Evolutionary conservation across 306 rosid species (phyloP), one percentile per base, ranked within the genome.

Genomic region (Fragaria nilgerrensis): DNA sequence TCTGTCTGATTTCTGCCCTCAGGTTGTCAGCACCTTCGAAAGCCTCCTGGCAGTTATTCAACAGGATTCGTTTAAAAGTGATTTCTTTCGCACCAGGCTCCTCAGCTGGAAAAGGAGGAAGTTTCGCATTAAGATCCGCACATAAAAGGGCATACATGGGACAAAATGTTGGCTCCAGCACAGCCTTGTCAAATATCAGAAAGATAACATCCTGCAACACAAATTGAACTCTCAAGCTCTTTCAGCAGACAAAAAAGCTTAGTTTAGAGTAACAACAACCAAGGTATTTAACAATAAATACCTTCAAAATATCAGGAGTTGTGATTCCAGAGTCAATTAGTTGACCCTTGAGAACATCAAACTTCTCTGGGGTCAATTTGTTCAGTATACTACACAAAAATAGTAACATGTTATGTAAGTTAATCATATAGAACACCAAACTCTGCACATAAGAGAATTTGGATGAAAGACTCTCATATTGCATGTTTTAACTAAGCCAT

Each of bases 341-440:
- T 73, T 85, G 85, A 62, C 83, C 85, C 73, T 78, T 85, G 20
- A 85, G 85, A 20, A 85, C 37, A 22, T 82, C 88, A 75, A 75
- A 85, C 78, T 85, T 85, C 78, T 82, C 83, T 6, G 88, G 85
- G 64, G 88, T 82, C 88, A 85, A 76, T 68, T 85, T 85, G 84
- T 85, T 85, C 55, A 85, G 76, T 47, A 85, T 85, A 39, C 88
- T 82, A 75, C 78, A 81, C 48, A 81, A 13, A 75, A 50, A 12
- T 9, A 12, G 72, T 19, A 41, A 55, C 16, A 44, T 0, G 5
- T 39, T 56, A 19, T 16, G 27, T 10, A 14, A 39, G 73, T 39
- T 8, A 3, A 50, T 55, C 49, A 53, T 14, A 32, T 20, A 41
- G 61, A 34, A 53, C 49, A 20, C 22, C 32, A 44, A 79, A 69